Percentiles rank a stretch among this genome's conserved stretches.
Conservation (phyloP, 306 rosid genomes). For the Herpetospermum pedunculosum region DNA sequence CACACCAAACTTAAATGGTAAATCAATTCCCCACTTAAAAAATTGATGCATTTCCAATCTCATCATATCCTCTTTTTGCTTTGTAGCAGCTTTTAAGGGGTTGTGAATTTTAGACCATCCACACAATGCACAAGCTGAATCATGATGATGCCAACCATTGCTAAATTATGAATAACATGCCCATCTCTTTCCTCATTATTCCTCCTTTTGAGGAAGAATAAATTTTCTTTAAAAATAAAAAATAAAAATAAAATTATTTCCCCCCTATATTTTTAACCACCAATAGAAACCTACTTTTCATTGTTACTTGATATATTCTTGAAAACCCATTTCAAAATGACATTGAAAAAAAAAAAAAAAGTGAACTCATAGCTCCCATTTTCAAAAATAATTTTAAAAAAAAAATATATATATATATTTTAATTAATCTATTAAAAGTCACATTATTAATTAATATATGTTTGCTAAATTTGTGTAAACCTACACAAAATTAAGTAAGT, state of each 20-base stretch:
- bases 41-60: not conserved
- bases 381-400: not conserved
- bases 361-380: not conserved
- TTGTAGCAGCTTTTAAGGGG: conserved; percentile 43
- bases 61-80: conserved; percentile 30
- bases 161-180: conserved; percentile 28
- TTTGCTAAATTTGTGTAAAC: too few species aligned
- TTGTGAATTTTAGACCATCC: conserved; percentile 29
- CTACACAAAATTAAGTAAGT: too few species aligned
- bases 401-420: too few species aligned
- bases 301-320: not conserved
- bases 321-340: not conserved
- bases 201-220: not conserved
- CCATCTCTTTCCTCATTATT: conserved; percentile 5
- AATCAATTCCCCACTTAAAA: not conserved
- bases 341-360: not conserved
- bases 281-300: not conserved
- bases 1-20: not conserved
- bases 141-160: conserved; percentile 42
- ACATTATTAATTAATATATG: too few species aligned
- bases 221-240: not conserved
- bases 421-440: too few species aligned
- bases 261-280: not conserved
- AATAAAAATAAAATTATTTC: not conserved
- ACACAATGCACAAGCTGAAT: conserved; percentile 26